Percentiles rank a stretch among this genome's conserved stretches.
These are phyloP conservation scores for Xylariales sp. DNA, from an alignment of 2,329 filamentous ascomycete genomes.

Conservation along the genomic window DNA sequence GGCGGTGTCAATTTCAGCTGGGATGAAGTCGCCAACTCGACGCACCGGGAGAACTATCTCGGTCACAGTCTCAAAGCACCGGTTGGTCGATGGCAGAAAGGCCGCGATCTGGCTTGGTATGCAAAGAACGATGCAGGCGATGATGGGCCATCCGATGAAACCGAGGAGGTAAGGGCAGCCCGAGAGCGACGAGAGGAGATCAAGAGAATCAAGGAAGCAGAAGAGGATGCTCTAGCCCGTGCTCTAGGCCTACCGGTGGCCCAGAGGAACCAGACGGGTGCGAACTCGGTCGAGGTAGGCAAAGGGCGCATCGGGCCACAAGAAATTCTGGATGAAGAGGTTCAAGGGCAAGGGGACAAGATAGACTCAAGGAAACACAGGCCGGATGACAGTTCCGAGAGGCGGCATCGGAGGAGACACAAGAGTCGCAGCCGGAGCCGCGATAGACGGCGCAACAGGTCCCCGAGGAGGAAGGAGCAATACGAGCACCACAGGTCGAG, in stretches of 20 bases:
- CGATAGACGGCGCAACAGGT: conserved; percentile 20
- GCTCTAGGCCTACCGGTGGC: conserved; percentile 77
- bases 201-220: conserved; percentile 78
- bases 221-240: conserved; percentile 82
- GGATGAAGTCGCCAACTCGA: conserved; percentile 84
- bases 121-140: conserved; percentile 48
- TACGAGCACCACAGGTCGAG: background rate
- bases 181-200: conserved; percentile 72
- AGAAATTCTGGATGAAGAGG: conserved; percentile 15
- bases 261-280: conserved; percentile 51
- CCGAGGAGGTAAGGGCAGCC: conserved; percentile 52
- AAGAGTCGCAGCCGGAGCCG: conserved; percentile 26
- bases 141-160: conserved; percentile 48
- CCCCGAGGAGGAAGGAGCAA: conserved; percentile 18
- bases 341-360: conserved; percentile 16
- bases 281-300: conserved; percentile 64
- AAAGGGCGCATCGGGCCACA: conserved; percentile 27
- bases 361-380: conserved; percentile 16
- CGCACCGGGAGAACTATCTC: conserved; percentile 84
- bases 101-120: conserved; percentile 63
- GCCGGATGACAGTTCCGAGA: conserved; percentile 26
- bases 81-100: conserved; percentile 87
- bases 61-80: conserved; percentile 90
- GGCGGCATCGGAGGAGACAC: conserved; percentile 28
- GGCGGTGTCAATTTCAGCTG: conserved; percentile 95